Percentiles rank a stretch among this genome's conserved stretches.
Evolutionary conservation across 208 protist species (phyloP).

Genomic region (Acanthamoeba royreba): DNA sequence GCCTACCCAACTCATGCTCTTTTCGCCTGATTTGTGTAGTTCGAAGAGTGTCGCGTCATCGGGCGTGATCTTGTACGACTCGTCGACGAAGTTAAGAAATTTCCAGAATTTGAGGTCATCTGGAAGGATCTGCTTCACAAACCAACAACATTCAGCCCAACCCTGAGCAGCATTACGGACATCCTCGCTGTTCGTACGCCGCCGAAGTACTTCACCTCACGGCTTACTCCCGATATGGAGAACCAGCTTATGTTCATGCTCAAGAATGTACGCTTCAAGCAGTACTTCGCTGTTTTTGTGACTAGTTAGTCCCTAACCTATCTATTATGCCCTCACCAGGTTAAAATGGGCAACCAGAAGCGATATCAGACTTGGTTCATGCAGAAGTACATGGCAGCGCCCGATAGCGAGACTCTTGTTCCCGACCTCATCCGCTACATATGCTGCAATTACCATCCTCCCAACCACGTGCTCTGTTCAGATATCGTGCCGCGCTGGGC

Average conservation of each 20-base stretch:
- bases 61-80: constrained; percentile 74
- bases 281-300: not conserved
- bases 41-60: constrained; percentile 44
- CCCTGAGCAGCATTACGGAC: not conserved
- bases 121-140: constrained; percentile 65
- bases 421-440: constrained; percentile 76
- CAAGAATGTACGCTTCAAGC: constrained; percentile 45
- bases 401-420: constrained; percentile 66
- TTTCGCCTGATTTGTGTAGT: no score
- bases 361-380: constrained; percentile 78
- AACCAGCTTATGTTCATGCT: constrained; percentile 62
- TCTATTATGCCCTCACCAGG: no score
- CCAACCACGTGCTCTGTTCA: constrained; percentile 61
- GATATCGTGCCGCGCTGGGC: constrained; percentile 72
- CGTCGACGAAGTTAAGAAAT: constrained; percentile 58
- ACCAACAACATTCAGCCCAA: not conserved
- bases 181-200: constrained; percentile 57
- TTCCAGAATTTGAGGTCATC: constrained; percentile 65
- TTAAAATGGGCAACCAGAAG: constrained; percentile 74
- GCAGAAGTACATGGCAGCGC: constrained; percentile 46
- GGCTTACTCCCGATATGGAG: constrained; percentile 69
- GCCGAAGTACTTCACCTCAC: constrained; percentile 45
- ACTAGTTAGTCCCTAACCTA: no score
- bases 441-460: constrained; percentile 72
- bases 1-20: no score